A percentile compares a stretch with the other conserved stretches of the same genome.
Conservation (phyloP, 108 stramenopile species). For the Aureococcus anophagefferens region DNA sequence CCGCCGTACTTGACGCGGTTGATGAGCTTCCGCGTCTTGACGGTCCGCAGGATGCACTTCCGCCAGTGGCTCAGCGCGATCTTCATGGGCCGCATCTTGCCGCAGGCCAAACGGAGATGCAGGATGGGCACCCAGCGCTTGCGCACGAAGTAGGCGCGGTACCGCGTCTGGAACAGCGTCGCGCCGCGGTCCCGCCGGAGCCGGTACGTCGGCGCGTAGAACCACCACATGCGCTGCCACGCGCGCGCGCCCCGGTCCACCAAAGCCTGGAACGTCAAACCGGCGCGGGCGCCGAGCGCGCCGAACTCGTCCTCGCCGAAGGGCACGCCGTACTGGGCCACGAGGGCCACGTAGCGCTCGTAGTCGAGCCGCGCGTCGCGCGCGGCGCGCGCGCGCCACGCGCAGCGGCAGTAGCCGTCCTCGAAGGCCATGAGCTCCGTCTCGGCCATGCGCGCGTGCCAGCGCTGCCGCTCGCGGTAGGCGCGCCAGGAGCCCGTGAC, state of each 20-base stretch:
- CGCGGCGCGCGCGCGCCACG: not conserved
- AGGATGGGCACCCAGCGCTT: not conserved
- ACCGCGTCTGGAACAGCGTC: not conserved
- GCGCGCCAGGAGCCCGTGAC: not conserved
- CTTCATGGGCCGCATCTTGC: not conserved
- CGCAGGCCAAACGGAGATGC: not conserved
- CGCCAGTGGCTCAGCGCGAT: not conserved
- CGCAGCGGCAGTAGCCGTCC: not conserved
- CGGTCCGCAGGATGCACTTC: not conserved
- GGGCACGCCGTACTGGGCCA: not conserved
- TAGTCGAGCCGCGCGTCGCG: not conserved
- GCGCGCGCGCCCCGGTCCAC: too few species aligned
- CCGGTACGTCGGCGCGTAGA: too few species aligned
- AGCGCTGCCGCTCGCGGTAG: not conserved
- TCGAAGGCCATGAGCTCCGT: not conserved
- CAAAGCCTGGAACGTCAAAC: not conserved
- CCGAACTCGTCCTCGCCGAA: not conserved
- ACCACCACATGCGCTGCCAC: too few species aligned
- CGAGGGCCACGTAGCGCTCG: not conserved
- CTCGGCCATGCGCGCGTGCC: not conserved
- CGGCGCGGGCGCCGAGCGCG: not conserved
- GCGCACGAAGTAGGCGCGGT: not conserved
- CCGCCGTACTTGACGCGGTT: not conserved
- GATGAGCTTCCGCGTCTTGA: not conserved
- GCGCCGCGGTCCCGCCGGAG: not conserved